These are phyloP conservation scores for Aspergillus mulundensis DNA, from an alignment of 495 filamentous ascomycete species.

Conservation along the genomic window DNA sequence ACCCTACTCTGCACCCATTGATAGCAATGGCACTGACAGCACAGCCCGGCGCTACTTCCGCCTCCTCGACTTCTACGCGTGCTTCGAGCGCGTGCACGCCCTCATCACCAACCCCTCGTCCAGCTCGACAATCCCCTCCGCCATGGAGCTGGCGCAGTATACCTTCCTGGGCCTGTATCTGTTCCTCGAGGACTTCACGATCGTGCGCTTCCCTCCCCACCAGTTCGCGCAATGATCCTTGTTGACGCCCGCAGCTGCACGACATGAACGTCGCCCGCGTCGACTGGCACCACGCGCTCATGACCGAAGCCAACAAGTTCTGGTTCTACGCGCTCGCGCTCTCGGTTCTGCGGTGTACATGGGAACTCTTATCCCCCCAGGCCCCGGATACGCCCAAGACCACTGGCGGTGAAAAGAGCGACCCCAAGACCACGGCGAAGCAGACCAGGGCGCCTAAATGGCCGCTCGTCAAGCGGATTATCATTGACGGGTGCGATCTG, in stretches of 20 bases:
- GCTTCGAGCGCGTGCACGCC: constrained; percentile 5
- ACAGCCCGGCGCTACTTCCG: constrained; percentile 9
- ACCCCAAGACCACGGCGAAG: not conserved
- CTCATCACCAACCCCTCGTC: not conserved
- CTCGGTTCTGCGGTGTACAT: not conserved
- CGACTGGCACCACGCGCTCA: constrained; percentile 1
- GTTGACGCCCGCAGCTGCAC: constrained; percentile 1
- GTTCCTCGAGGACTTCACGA: constrained; percentile 7
- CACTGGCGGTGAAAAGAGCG: not conserved
- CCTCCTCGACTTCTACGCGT: constrained; percentile 10
- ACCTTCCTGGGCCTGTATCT: constrained; percentile 12
- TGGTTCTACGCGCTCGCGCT: constrained; percentile 10
- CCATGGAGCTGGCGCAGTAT: constrained; percentile 6
- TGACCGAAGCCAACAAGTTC: constrained; percentile 11
- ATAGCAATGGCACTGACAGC: not conserved
- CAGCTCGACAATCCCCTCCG: not conserved
- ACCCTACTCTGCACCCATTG: not conserved
- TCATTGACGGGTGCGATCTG: constrained; percentile 9
- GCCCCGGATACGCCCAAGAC: not conserved
- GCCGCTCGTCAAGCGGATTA: constrained; percentile 3
- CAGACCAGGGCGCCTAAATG: not conserved
- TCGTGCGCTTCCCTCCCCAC: not conserved
- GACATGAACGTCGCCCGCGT: constrained; percentile 6
- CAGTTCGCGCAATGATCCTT: not conserved
- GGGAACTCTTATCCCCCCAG: not conserved